Evolutionary conservation across 2,329 filamentous ascomycete species (phyloP), one percentile per base, ranked within the genome.

Genomic region (Fusarium sp.): DNA sequence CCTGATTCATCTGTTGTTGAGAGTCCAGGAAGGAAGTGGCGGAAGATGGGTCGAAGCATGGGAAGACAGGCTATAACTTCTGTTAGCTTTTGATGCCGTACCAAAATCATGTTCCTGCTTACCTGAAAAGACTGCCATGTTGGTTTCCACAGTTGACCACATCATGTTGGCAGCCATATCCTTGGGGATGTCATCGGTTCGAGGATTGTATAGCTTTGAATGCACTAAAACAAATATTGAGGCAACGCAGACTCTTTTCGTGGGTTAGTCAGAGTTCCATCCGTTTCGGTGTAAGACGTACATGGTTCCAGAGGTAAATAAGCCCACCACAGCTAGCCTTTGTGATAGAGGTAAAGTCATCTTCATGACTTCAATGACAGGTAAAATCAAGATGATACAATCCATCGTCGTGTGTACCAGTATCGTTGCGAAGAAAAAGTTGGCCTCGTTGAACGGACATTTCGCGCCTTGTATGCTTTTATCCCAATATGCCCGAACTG

Each of bases 401-500:
- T 67, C 57, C 52, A 80, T 72, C 1, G 76, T 26, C 1, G 75
- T 65, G 12, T 80, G 78, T 0, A 73, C 65, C 0, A 78, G 55
- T 3, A 77, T 71, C 0, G 76, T 78, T 13, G 74, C 75, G 46
- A 78, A 75, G 46, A 79, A 78, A 63, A 77, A 78, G 10, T 72
- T 72, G 1, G 68, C 58, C 23, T 74, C 74, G 18, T 78, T 70
- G 37, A 79, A 75, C 0, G 51, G 63, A 53, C 78, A 81, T 11
- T 57, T 54, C 0, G 65, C 68, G 8, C 67, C 69, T 10, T 59
- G 36, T 31, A 79, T 73, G 2, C 62, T 58, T 15, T 62, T 67
- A 6, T 76, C 66, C 78, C 78, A 80, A 45, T 77, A 79, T 0
- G 72, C 73, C 15, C 74, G 71, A 0, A 80, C 66, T 0, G 79